These are phyloP conservation scores for Naganishia antarctica DNA, from an alignment of 768 basidiomycete genomes.

Conservation along the genomic window DNA sequence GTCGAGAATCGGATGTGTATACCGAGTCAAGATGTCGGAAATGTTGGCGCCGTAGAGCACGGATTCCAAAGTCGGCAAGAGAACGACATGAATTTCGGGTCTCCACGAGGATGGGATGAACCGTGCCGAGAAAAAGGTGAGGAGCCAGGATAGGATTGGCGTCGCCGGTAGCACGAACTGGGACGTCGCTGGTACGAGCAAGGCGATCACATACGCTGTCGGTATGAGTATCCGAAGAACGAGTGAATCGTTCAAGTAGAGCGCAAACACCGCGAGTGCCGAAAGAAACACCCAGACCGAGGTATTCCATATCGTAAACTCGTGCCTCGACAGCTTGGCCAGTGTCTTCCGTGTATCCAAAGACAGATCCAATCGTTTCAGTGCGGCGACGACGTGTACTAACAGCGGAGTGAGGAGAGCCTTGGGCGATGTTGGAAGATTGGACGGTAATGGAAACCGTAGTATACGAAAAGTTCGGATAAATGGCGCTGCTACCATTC, in stretches of 20 bases:
- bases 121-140: conserved; percentile 77
- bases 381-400: conserved; percentile 36
- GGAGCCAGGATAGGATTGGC: conserved; percentile 77
- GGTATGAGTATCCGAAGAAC: conserved; percentile 68
- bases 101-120: conserved; percentile 74
- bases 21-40: conserved; percentile 90
- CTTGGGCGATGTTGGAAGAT: conserved; percentile 30
- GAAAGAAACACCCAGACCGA: conserved; percentile 77
- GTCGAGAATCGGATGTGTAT: conserved; percentile 86
- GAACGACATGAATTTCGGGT: conserved; percentile 79
- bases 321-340: conserved; percentile 32
- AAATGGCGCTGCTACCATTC: conserved; percentile 34
- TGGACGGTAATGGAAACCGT: conserved; percentile 29
- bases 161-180: conserved; percentile 84
- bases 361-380: conserved; percentile 43
- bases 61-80: conserved; percentile 89
- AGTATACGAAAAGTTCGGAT: conserved; percentile 30
- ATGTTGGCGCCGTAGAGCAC: conserved; percentile 97
- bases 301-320: conserved; percentile 41
- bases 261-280: conserved; percentile 79
- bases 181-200: conserved; percentile 77
- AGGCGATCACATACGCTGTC: conserved; percentile 60
- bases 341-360: conserved; percentile 40
- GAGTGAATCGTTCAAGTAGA: conserved; percentile 71
- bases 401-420: conserved; percentile 33